Conservation (phyloP, 371 early-diverging fungal species). For the Blastocladiella emersonii region DNA sequence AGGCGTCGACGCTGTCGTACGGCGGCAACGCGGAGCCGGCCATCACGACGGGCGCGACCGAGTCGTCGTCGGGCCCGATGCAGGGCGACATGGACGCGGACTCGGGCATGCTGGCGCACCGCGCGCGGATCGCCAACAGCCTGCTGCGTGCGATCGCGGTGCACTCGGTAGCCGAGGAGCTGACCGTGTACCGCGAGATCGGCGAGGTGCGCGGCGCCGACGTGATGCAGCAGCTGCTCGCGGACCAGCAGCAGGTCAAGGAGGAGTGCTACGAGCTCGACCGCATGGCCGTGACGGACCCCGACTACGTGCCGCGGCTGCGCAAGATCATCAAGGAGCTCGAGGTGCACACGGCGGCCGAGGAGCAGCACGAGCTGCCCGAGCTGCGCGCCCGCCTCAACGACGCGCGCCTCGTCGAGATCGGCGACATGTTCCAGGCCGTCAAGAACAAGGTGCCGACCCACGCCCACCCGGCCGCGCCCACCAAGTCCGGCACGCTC, state of each 20-base stretch:
- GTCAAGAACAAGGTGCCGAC: slow-evolving; percentile 1
- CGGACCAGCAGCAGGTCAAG: not conserved
- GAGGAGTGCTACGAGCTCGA: not conserved
- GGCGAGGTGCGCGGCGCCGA: not conserved
- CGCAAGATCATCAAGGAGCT: not conserved
- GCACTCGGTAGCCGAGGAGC: not conserved
- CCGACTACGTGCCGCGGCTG: not conserved
- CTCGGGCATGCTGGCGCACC: not conserved
- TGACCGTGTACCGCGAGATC: not conserved
- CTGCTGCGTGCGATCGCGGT: not conserved
- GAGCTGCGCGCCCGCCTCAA: not conserved
- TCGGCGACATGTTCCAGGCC: not conserved
- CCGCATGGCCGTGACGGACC: not conserved
- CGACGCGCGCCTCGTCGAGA: not conserved
- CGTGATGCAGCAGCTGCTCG: not conserved
- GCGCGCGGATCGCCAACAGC: not conserved
- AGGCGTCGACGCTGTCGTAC: too few relatives aligned
- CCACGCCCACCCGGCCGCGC: not conserved
- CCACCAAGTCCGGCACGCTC: not conserved
- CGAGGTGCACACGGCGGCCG: not conserved
- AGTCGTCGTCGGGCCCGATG: too few relatives aligned
- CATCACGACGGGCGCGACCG: too few relatives aligned
- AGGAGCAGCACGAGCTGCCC: not conserved
- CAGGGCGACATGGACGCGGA: too few relatives aligned
- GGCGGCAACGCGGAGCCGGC: too few relatives aligned